These are phyloP conservation scores for Saccharomyces paradoxus DNA, from an alignment of 805 yeast genomes.

Conservation along the genomic window DNA sequence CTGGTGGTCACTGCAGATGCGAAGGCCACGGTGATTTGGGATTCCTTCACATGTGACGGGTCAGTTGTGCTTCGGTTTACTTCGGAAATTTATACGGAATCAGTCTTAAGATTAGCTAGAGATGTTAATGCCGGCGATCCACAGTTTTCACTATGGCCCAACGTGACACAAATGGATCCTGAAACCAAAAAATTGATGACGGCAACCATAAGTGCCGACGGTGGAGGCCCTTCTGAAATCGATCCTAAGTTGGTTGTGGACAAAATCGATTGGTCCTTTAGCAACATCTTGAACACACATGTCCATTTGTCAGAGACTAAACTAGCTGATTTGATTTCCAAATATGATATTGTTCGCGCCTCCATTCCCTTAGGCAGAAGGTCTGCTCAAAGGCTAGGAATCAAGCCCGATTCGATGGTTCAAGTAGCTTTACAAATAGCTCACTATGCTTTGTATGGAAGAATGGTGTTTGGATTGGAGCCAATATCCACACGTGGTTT, in stretches of 20 bases:
- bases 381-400: slow-evolving; percentile 68
- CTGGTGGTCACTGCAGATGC: slow-evolving; percentile 77
- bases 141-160: slow-evolving; percentile 32
- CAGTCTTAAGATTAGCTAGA: slow-evolving; percentile 74
- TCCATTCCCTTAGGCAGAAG: slow-evolving; percentile 73
- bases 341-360: slow-evolving; percentile 69
- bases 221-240: slow-evolving; percentile 2
- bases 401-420: slow-evolving; percentile 81
- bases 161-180: slow-evolving; percentile 9
- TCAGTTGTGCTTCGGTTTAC: slow-evolving; percentile 84
- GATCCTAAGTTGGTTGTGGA: slow-evolving; percentile 14
- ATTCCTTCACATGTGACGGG: slow-evolving; percentile 87
- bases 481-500: slow-evolving; percentile 76
- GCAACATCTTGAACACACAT: slow-evolving; percentile 32
- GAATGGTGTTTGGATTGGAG: slow-evolving; percentile 80
- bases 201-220: not conserved
- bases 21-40: slow-evolving; percentile 86
- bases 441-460: slow-evolving; percentile 84
- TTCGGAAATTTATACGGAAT: slow-evolving; percentile 83
- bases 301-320: slow-evolving; percentile 84
- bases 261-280: slow-evolving; percentile 33
- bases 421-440: slow-evolving; percentile 88
- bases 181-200: slow-evolving; percentile 1
- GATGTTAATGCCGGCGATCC: slow-evolving; percentile 55
- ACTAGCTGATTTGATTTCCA: slow-evolving; percentile 71